A percentile compares a stretch with the other conserved stretches of the same genome.
These are phyloP conservation scores for Pilaira anomala DNA, from an alignment of 192 early-diverging fungal genomes.

Conservation along the genomic window DNA sequence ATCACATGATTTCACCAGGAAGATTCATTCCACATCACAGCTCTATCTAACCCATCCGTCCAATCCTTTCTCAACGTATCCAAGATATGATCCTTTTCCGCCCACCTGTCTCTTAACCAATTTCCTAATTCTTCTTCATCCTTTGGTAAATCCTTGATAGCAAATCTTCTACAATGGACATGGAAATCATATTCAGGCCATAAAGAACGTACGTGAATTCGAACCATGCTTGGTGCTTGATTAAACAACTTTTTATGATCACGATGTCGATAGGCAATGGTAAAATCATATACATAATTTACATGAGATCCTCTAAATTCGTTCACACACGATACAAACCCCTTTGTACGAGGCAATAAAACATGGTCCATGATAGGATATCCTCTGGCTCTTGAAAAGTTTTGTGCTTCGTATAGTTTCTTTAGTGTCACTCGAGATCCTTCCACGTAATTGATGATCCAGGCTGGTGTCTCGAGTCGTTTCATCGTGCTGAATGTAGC, in stretches of 20 bases:
- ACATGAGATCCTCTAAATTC: slow-evolving; percentile 53
- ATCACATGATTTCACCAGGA: no score
- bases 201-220: slow-evolving; percentile 41
- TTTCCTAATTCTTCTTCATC: slow-evolving; percentile 65
- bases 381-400: slow-evolving; percentile 44
- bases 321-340: slow-evolving; percentile 51
- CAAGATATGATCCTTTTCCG: slow-evolving; percentile 86
- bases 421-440: slow-evolving; percentile 50
- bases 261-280: slow-evolving; percentile 47
- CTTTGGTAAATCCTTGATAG: slow-evolving; percentile 64
- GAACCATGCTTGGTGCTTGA: slow-evolving; percentile 51
- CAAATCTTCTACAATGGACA: slow-evolving; percentile 72
- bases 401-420: slow-evolving; percentile 48
- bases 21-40: no score
- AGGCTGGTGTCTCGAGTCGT: slow-evolving; percentile 47
- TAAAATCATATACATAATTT: slow-evolving; percentile 56
- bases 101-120: slow-evolving; percentile 76
- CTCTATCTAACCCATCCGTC: slow-evolving; percentile 23
- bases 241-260: slow-evolving; percentile 36
- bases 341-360: slow-evolving; percentile 54
- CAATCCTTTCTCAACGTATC: slow-evolving; percentile 51
- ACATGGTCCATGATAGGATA: slow-evolving; percentile 46
- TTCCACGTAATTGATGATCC: slow-evolving; percentile 56
- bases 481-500: slow-evolving; percentile 51
- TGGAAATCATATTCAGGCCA: slow-evolving; percentile 67